These are phyloP conservation scores for Dryadomyces sulphureus DNA, from an alignment of 2,329 filamentous ascomycete genomes.

Conservation along the genomic window DNA sequence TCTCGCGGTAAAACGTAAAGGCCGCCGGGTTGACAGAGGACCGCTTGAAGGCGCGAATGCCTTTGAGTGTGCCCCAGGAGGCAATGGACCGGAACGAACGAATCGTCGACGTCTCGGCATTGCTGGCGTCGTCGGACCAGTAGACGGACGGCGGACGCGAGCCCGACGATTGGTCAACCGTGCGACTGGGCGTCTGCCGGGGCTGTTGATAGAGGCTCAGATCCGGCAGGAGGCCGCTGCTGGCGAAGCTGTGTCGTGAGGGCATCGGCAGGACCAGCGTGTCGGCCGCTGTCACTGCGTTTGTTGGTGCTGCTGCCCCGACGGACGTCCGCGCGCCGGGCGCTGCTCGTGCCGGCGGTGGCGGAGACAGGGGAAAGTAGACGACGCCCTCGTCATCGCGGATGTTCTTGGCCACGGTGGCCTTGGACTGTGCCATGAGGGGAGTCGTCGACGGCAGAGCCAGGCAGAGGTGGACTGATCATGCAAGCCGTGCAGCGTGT, in stretches of 20 bases:
- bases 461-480: too few species aligned
- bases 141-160: slow-evolving; percentile 13
- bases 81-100: slow-evolving; percentile 2
- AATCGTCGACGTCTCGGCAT: slow-evolving; percentile 8
- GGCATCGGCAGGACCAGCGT: neutral
- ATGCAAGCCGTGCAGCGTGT: too few species aligned
- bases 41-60: slow-evolving; percentile 1
- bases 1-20: slow-evolving; percentile 26
- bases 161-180: slow-evolving; percentile 2
- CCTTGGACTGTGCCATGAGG: neutral
- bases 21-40: slow-evolving; percentile 11
- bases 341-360: too few species aligned
- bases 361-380: slow-evolving; percentile 1
- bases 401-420: neutral
- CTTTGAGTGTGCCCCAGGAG: neutral
- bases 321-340: too few species aligned
- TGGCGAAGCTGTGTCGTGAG: slow-evolving; percentile 1
- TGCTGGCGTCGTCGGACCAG: slow-evolving; percentile 15
- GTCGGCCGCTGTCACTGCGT: neutral
- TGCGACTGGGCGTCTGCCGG: neutral
- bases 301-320: neutral
- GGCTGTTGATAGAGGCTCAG: neutral
- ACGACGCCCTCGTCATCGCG: neutral
- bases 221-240: slow-evolving; percentile 2
- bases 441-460: too few species aligned